Base-by-base conservation (phyloP, 1,139 yeast genomes). In the Scheffersomyces quercinus region DNA sequence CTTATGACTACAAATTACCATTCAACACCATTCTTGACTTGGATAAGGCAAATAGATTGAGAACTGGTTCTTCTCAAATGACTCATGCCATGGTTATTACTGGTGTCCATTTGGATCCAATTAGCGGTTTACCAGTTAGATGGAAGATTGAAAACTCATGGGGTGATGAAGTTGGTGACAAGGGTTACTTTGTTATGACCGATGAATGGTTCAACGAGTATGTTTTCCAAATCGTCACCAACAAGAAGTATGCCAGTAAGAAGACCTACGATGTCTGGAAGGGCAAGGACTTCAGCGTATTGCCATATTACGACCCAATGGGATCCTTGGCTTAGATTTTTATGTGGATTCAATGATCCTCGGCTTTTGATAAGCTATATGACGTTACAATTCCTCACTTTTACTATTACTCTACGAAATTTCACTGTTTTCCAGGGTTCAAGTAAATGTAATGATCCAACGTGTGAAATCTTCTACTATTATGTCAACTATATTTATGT, bases 131-230 rank as follows among this genome's bases (percentile, higher is more conserved):
- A 43, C 93, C 95, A 8, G 67, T 81, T 10, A 78, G 95, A 60
- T 88, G 91, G 82, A 81, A 85, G 62, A 89, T 88, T 42, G 91
- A 88, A 62, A 88, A 88, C 68, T 85, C 95, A 3, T 88, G 96
- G 96, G 95, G 95, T 49, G 77, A 79, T 43, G 86, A 77, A 36
- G 73, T 77, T 6, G 96, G 96, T 48, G 76, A 75, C 41, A 84
- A 85, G 55, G 95, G 96, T 11, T 82, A 78, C 62, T 88, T 77
- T 59, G 74, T 85, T 47, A 86, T 88, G 95, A 81, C 93, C 16
- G 95, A 87, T 59, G 82, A 81, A 41, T 88, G 88, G 75, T 87
- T 88, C 60, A 83, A 82, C 63, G 90, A 88, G 62, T 88, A 82
- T 62, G 91, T 88, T 36, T 86, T 83, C 70, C 96, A 88, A 68